Percentiles rank a stretch among this genome's conserved stretches.
Conservation (phyloP, 768 basidiomycete species). For the Leccinum variicolor region DNA sequence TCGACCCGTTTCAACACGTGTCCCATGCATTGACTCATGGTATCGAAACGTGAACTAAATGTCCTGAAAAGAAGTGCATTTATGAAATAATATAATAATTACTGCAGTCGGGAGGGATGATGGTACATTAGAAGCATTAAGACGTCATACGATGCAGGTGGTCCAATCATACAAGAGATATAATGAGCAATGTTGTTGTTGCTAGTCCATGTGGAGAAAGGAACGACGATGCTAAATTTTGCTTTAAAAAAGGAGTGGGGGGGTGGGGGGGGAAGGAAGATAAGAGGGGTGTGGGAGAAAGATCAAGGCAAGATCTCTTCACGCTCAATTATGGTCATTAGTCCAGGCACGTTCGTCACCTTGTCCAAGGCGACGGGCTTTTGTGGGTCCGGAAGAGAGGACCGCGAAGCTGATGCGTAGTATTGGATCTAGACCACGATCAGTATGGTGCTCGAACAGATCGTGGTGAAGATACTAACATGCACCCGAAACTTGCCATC, state of each 20-base stretch:
- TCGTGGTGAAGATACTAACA: conserved; percentile 34
- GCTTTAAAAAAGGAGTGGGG: neutral
- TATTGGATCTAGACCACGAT: conserved; percentile 52
- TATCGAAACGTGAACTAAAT: conserved; percentile 1
- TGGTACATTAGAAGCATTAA: conserved; percentile 3
- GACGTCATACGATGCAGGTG: neutral
- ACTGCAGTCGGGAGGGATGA: neutral
- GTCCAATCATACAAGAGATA: neutral
- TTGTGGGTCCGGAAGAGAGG: conserved; percentile 50
- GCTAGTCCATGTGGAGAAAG: conserved; percentile 2
- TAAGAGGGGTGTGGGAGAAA: neutral
- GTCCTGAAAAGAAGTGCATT: neutral
- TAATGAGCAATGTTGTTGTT: neutral
- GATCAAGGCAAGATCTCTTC: conserved; percentile 25
- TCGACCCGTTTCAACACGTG: neutral
- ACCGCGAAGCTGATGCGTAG: conserved; percentile 54
- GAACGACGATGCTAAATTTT: neutral
- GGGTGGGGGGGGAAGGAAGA: no score
- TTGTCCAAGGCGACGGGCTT: conserved; percentile 61
- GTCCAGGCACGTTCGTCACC: conserved; percentile 60
- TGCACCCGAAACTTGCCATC: conserved; percentile 58
- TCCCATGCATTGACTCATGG: neutral
- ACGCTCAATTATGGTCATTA: conserved; percentile 68
- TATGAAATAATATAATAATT: conserved; percentile 9
- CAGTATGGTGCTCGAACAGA: neutral